A percentile compares a stretch with the other conserved stretches of the same genome.
Evolutionary conservation across 2,329 filamentous ascomycete species (phyloP).

Genomic region (Intubia oerlemansii): DNA sequence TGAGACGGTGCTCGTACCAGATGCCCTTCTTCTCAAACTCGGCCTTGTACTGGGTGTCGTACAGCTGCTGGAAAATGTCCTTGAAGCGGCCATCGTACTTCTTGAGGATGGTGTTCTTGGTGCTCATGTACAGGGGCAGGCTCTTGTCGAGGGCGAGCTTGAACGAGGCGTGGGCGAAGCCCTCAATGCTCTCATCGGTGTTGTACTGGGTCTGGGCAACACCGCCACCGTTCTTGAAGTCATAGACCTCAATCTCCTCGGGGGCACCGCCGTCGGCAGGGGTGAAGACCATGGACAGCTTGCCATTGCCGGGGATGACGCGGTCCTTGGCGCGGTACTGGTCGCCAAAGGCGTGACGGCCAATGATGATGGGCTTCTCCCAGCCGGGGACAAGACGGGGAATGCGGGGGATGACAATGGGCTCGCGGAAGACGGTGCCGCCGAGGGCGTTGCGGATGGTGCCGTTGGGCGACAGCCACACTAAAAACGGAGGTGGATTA

Average conservation of each 20-base stretch:
- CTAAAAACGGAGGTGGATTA: too few species aligned
- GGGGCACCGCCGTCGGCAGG: slow-evolving; percentile 59
- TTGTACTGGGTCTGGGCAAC: slow-evolving; percentile 96
- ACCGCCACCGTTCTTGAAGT: slow-evolving; percentile 71
- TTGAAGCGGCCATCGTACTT: slow-evolving; percentile 98
- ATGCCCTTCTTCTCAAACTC: slow-evolving; percentile 81
- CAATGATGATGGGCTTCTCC: slow-evolving; percentile 98
- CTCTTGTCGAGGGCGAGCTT: slow-evolving; percentile 78
- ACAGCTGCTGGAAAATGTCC: slow-evolving; percentile 98
- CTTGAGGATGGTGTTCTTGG: slow-evolving; percentile 99
- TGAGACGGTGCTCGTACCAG: slow-evolving; percentile 98
- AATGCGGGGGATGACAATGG: slow-evolving; percentile 86
- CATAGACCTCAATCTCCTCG: slow-evolving; percentile 71
- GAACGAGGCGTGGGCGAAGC: slow-evolving; percentile 92
- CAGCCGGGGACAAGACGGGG: slow-evolving; percentile 88
- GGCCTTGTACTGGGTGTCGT: slow-evolving; percentile 67
- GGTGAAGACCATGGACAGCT: slow-evolving; percentile 86
- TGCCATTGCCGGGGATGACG: slow-evolving; percentile 65
- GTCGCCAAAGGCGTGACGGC: slow-evolving; percentile 93
- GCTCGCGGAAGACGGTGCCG: slow-evolving; percentile 96
- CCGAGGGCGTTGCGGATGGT: slow-evolving; percentile 59
- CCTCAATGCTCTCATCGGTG: slow-evolving; percentile 83
- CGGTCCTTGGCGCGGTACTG: slow-evolving; percentile 94
- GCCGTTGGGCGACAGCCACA: slow-evolving; percentile 98
- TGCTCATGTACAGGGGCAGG: slow-evolving; percentile 97